Evolutionary conservation across 2,329 filamentous ascomycete genomes (phyloP).

Genomic region (Colletotrichum tropicale): DNA sequence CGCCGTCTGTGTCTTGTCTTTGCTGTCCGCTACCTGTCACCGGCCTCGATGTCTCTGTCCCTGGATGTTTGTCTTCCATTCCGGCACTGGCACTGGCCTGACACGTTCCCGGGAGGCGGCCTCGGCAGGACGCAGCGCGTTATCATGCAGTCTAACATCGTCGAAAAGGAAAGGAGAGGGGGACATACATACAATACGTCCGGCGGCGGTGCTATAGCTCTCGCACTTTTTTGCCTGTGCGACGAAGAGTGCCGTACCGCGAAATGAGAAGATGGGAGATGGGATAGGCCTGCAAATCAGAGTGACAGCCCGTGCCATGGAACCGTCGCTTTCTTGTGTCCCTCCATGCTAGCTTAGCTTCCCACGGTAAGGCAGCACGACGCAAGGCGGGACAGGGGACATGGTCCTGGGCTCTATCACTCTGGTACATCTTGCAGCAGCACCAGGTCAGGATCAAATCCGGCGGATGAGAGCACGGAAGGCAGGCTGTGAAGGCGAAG

Average conservation of each 20-base stretch:
- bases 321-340: neutral
- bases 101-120: neutral
- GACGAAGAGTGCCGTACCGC: neutral
- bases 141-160: conserved; percentile 5
- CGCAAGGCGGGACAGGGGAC: neutral
- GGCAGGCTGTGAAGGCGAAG: neutral
- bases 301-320: neutral
- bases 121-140: neutral
- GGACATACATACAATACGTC: neutral
- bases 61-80: neutral
- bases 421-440: neutral
- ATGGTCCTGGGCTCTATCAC: neutral
- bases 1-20: neutral
- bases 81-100: neutral
- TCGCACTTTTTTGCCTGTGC: neutral
- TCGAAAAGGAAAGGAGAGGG: neutral
- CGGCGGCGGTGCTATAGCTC: neutral
- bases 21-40: neutral
- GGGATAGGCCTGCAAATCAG: neutral
- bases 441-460: neutral
- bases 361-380: neutral
- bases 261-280: neutral
- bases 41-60: neutral
- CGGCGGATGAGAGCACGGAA: neutral
- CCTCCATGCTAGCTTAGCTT: neutral